Conservation (phyloP, 129 eudicot species). For the Scalesia atractyloides region DNA sequence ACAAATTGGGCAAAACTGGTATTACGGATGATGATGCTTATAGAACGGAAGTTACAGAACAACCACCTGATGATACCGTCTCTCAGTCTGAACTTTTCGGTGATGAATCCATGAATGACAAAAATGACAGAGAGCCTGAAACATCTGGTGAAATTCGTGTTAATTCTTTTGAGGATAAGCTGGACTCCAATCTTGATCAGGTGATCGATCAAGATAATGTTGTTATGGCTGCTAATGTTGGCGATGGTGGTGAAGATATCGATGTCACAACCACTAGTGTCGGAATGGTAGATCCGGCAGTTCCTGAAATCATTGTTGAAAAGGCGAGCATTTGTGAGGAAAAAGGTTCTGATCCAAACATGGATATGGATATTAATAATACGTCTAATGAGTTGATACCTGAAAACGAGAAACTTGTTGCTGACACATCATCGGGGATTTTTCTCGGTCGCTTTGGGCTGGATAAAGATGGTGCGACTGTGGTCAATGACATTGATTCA, state of each 20-base stretch:
- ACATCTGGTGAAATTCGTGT: conserved; percentile 26
- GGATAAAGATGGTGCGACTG: conserved; percentile 29
- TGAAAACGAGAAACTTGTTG: conserved; percentile 34
- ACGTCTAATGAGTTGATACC: conserved; percentile 33
- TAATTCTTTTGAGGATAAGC: conserved; percentile 23
- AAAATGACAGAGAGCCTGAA: conserved; percentile 24
- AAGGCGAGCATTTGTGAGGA: conserved; percentile 33
- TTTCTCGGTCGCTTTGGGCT: conserved; percentile 36
- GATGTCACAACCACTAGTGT: conserved; percentile 18
- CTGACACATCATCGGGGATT: conserved; percentile 38
- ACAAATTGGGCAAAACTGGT: conserved; percentile 20
- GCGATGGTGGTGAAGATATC: conserved; percentile 22
- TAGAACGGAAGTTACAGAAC: conserved; percentile 34
- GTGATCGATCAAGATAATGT: conserved; percentile 30
- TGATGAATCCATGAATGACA: conserved; percentile 39
- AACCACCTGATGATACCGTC: conserved; percentile 35
- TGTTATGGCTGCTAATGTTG: background rate
- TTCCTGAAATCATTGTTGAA: conserved; percentile 25
- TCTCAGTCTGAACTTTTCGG: conserved; percentile 41
- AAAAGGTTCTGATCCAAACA: conserved; percentile 26
- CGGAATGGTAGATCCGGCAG: conserved; percentile 13
- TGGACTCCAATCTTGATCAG: conserved; percentile 26
- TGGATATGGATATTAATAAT: conserved; percentile 21
- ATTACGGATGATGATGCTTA: conserved; percentile 35
- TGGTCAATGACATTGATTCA: conserved; percentile 26